Evolutionary conservation across 2,329 filamentous ascomycete species (phyloP).

Genomic region (Exophiala sideris): DNA sequence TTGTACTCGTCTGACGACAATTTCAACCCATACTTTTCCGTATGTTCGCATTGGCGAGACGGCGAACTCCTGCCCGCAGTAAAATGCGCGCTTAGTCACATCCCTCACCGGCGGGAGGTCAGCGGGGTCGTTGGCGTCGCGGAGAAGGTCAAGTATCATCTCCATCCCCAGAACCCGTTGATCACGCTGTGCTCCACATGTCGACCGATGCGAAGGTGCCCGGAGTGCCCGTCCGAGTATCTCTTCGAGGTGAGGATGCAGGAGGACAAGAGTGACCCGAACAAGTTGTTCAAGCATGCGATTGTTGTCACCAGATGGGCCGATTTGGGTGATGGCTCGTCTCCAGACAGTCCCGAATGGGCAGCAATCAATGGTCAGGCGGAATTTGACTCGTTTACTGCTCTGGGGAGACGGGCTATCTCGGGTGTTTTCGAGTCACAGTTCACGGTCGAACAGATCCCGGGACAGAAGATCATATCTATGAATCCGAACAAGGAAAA

Average conservation of each 20-base stretch:
- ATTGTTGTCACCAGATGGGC: conserved; percentile 61
- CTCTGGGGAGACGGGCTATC: conserved; percentile 54
- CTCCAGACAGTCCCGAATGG: conserved; percentile 53
- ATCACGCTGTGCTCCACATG: conserved; percentile 54
- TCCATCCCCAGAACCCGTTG: conserved; percentile 41
- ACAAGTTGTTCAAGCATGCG: conserved; percentile 55
- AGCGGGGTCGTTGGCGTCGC: conserved; percentile 42
- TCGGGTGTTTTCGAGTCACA: conserved; percentile 59
- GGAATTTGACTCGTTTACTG: conserved; percentile 53
- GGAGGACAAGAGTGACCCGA: conserved; percentile 50
- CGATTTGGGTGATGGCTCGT: conserved; percentile 56
- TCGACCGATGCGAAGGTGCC: conserved; percentile 58
- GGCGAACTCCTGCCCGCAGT: conserved; percentile 58
- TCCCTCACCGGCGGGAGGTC: conserved; percentile 46
- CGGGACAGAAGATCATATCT: conserved; percentile 56
- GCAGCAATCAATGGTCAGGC: conserved; percentile 51
- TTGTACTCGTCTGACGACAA: conserved; percentile 57
- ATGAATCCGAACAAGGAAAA: conserved; percentile 57
- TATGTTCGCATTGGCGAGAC: conserved; percentile 61
- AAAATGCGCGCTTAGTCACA: conserved; percentile 60
- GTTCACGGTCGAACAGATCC: conserved; percentile 52
- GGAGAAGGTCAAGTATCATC: conserved; percentile 29
- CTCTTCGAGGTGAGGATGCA: conserved; percentile 58
- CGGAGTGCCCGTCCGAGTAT: conserved; percentile 61
- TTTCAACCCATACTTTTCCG: conserved; percentile 61